Evolutionary conservation across 305 asterid genomes (phyloP).

Genomic region (Lippia alba): DNA sequence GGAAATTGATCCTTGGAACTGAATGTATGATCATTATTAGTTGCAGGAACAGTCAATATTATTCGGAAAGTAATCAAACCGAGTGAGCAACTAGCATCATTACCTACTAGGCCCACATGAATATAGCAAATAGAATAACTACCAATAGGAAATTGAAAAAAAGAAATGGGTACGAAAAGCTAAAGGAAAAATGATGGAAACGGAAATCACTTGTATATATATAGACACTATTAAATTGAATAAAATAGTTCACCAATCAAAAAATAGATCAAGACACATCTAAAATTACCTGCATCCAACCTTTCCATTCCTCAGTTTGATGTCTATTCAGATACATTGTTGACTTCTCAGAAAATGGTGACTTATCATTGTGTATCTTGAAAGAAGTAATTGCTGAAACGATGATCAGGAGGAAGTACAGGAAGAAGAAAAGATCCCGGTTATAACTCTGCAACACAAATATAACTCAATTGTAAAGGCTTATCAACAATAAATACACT

Average conservation of each 20-base stretch:
- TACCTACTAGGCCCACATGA: background rate
- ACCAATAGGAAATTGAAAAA: background rate
- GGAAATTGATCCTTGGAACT: background rate
- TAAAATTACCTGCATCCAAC: conserved; percentile 92
- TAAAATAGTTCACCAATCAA: background rate
- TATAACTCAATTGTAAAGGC: conserved; percentile 28
- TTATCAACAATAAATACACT: conserved; percentile 21
- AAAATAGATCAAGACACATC: conserved; percentile 9
- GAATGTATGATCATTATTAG: background rate
- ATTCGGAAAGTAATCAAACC: background rate
- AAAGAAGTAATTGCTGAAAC: conserved; percentile 82
- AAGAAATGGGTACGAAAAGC: background rate
- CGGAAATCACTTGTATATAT: background rate
- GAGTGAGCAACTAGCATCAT: background rate
- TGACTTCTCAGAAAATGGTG: conserved; percentile 77
- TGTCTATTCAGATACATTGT: conserved; percentile 89
- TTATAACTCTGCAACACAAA: conserved; percentile 68
- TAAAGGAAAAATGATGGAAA: background rate
- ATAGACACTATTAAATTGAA: background rate
- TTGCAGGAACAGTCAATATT: conserved; percentile 8
- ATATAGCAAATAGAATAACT: conserved; percentile 2
- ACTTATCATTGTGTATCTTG: conserved; percentile 86
- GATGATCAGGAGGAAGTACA: conserved; percentile 86
- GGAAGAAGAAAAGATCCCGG: conserved; percentile 89
- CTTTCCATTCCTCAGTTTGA: conserved; percentile 98